These are phyloP conservation scores for Fusarium sororula DNA, from an alignment of 2,329 filamentous ascomycete species.

Conservation along the genomic window DNA sequence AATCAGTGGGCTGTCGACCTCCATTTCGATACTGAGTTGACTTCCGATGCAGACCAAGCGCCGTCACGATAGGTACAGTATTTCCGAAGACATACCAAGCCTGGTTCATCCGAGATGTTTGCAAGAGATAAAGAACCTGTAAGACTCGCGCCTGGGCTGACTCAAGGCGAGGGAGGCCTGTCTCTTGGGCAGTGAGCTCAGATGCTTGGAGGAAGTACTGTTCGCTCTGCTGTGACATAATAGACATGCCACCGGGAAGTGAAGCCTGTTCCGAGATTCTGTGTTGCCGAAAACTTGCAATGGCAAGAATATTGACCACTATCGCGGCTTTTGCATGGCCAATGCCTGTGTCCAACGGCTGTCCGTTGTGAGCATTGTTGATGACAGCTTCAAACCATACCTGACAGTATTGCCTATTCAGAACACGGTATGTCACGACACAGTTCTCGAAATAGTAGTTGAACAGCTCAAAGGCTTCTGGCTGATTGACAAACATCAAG, in stretches of 20 bases:
- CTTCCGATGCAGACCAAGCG: conserved; percentile 50
- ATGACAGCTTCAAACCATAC: conserved; percentile 56
- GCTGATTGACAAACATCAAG: conserved; percentile 51
- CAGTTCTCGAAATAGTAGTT: conserved; percentile 68
- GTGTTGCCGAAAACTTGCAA: conserved; percentile 47
- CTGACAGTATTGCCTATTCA: conserved; percentile 63
- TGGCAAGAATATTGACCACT: conserved; percentile 58
- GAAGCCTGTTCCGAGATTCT: conserved; percentile 15
- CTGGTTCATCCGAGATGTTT: conserved; percentile 67
- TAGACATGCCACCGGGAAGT: not conserved
- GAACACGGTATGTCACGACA: conserved; percentile 66
- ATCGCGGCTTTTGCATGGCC: conserved; percentile 57
- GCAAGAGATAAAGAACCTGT: conserved; percentile 67
- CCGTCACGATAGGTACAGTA: conserved; percentile 61
- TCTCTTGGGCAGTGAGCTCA: conserved; percentile 57
- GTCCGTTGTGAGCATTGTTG: conserved; percentile 47
- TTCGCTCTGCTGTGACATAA: conserved; percentile 39
- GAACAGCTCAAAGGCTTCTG: conserved; percentile 50
- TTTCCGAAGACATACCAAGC: conserved; percentile 70
- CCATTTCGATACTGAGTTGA: conserved; percentile 32
- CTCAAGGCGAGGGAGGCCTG: conserved; percentile 62
- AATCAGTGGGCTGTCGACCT: conserved; percentile 44
- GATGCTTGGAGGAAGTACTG: conserved; percentile 54
- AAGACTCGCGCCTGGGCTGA: conserved; percentile 66
- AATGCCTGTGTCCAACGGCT: conserved; percentile 51